Conservation (phyloP, 495 filamentous ascomycete species). For the Corynascus novoguineensis region DNA sequence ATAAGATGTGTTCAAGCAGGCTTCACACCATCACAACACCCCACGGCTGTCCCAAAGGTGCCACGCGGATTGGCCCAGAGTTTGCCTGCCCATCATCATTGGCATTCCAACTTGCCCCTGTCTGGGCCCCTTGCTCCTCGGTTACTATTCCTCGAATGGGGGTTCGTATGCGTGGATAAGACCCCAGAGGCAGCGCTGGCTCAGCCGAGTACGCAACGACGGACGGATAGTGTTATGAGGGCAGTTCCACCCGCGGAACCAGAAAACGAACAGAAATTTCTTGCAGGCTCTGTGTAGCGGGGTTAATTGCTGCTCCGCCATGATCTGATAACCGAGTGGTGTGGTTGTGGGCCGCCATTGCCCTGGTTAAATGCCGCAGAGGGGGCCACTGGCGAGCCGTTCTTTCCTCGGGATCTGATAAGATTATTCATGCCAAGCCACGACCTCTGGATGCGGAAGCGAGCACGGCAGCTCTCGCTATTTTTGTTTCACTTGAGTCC, state of each 20-base stretch:
- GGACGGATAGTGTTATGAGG: too few relatives aligned
- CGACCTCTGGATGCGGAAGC: conserved; percentile 1
- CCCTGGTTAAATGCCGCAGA: conserved; percentile 28
- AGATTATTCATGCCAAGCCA: conserved; percentile 35
- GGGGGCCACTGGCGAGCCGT: neutral
- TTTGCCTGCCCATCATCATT: too few relatives aligned
- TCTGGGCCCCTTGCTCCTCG: too few relatives aligned
- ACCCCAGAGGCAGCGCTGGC: too few relatives aligned
- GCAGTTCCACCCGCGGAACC: neutral
- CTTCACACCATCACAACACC: neutral
- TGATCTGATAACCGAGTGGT: conserved; percentile 35
- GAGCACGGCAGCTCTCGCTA: neutral
- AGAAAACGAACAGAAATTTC: conserved; percentile 15
- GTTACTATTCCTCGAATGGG: too few relatives aligned
- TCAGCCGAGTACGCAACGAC: too few relatives aligned
- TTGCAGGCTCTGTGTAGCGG: conserved; percentile 1
- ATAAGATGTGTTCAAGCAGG: conserved; percentile 18
- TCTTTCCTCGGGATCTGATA: conserved; percentile 36
- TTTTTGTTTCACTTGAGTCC: neutral
- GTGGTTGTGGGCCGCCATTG: conserved; percentile 10
- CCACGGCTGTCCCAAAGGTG: neutral
- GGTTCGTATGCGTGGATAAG: too few relatives aligned
- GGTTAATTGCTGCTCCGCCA: conserved; percentile 8
- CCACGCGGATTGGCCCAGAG: neutral
- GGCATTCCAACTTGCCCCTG: too few relatives aligned